phyloP scores from a whole-genome alignment of 306 rosid genomes.

The Urtica urens region DNA sequence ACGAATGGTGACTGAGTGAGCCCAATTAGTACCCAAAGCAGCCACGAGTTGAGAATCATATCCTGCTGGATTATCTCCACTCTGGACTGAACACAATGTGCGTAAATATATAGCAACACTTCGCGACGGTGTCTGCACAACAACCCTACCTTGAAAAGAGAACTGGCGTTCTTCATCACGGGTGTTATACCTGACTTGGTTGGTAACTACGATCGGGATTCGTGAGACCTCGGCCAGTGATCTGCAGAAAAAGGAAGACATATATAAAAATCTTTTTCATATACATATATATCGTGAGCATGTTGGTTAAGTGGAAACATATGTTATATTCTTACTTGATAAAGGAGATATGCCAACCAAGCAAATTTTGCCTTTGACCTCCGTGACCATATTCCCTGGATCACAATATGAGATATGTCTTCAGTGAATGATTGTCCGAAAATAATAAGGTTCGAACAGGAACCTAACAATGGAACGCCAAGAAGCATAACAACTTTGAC shows the following conservation, averaged over 20 bases:
- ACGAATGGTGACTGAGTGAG: slow-evolving; percentile 91
- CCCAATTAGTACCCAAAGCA: slow-evolving; percentile 93
- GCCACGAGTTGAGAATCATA: slow-evolving; percentile 85
- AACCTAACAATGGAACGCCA: no score
- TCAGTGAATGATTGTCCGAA: no score
- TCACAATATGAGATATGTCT: no score
- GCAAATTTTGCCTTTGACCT: slow-evolving; percentile 43
- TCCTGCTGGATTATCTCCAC: slow-evolving; percentile 24
- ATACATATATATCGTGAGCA: no score
- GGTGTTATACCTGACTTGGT: slow-evolving; percentile 80
- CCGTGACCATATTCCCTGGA: slow-evolving; percentile 63
- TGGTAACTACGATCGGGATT: slow-evolving; percentile 82
- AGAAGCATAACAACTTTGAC: no score
- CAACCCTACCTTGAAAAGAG: slow-evolving; percentile 72
- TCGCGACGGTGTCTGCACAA: slow-evolving; percentile 9
- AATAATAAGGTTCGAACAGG: no score
- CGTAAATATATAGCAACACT: slow-evolving; percentile 7
- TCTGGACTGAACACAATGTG: slow-evolving; percentile 30
- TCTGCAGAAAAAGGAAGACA: slow-evolving; percentile 30
- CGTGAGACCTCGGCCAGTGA: slow-evolving; percentile 89
- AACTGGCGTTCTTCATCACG: slow-evolving; percentile 51
- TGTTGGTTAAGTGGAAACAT: no score
- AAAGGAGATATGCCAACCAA: slow-evolving; percentile 88
- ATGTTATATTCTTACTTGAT: slow-evolving; percentile 59
- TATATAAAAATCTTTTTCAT: no score